Evolutionary conservation across 1,284 basidiomycete species (phyloP).

Genomic region (Omphalotus olearius): DNA sequence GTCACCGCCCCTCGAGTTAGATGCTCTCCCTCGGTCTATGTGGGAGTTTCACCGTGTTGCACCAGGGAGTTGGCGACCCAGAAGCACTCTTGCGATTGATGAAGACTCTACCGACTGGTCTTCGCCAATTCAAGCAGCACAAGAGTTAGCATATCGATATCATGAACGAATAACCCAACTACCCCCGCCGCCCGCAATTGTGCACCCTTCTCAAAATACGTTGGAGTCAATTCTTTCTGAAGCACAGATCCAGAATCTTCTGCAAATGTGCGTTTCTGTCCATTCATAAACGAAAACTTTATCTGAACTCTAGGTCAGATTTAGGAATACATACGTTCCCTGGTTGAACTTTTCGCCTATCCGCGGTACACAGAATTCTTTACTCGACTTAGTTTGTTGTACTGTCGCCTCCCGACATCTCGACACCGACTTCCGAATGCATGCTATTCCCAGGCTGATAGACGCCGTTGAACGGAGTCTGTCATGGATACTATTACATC

Average conservation of each 20-base stretch:
- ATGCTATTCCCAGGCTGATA: conserved; percentile 7
- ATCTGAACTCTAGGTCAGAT: not conserved
- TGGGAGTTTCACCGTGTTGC: conserved; percentile 5
- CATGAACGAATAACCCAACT: not conserved
- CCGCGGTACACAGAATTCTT: conserved; percentile 1
- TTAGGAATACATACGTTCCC: conserved; percentile 9
- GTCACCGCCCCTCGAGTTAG: not conserved
- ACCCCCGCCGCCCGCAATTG: not conserved
- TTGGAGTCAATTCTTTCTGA: conserved; percentile 8
- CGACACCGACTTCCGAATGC: not conserved
- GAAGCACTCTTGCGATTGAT: not conserved
- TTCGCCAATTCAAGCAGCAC: conserved; percentile 5
- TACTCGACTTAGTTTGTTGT: conserved; percentile 14
- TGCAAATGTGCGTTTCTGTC: conserved; percentile 5
- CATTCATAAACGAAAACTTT: not conserved
- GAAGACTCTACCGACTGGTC: conserved; percentile 5
- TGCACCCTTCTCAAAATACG: not conserved
- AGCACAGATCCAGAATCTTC: conserved; percentile 6
- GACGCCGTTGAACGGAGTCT: conserved; percentile 9
- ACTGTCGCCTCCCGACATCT: conserved; percentile 13
- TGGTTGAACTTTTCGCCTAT: conserved; percentile 12
- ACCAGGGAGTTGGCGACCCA: conserved; percentile 3
- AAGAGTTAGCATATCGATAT: conserved; percentile 2
- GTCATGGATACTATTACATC: conserved; percentile 10
- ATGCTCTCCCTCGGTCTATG: conserved; percentile 4